Percentiles rank a stretch among this genome's conserved stretches.
Evolutionary conservation across 2,329 filamentous ascomycete genomes (phyloP).

Genomic region (Phialocephala subalpina): DNA sequence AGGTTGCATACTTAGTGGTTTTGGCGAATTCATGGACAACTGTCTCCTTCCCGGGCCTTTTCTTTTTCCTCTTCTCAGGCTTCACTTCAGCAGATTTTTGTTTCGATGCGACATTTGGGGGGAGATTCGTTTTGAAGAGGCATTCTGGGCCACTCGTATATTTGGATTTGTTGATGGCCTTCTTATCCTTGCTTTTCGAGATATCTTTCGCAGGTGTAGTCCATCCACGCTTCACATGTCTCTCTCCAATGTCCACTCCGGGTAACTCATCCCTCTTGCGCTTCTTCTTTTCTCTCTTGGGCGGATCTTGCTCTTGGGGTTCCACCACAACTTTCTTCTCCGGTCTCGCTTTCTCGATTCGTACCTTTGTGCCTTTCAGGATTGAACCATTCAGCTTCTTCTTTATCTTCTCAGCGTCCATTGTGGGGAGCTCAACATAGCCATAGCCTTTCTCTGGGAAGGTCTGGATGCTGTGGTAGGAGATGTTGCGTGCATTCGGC

Average conservation of each 20-base stretch:
- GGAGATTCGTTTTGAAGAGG: conserved; percentile 82
- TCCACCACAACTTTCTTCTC: conserved; percentile 53
- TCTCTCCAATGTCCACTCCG: conserved; percentile 74
- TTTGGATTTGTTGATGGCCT: conserved; percentile 69
- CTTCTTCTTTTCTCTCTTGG: conserved; percentile 55
- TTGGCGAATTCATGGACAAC: conserved; percentile 91
- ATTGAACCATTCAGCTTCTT: conserved; percentile 90
- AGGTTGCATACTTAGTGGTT: conserved; percentile 82
- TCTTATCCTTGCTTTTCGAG: conserved; percentile 62
- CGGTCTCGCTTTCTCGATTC: conserved; percentile 81
- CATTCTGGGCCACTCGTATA: conserved; percentile 84
- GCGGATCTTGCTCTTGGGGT: conserved; percentile 48
- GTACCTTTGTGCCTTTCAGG: conserved; percentile 84
- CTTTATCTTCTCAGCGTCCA: conserved; percentile 89
- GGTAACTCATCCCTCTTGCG: conserved; percentile 59
- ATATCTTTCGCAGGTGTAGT: conserved; percentile 59
- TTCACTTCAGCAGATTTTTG: conserved; percentile 45
- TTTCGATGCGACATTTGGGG: conserved; percentile 58
- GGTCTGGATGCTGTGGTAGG: conserved; percentile 85
- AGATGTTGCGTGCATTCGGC: conserved; percentile 77
- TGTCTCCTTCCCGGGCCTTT: conserved; percentile 67
- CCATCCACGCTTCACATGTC: conserved; percentile 50
- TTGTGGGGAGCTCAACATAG: conserved; percentile 81
- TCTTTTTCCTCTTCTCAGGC: conserved; percentile 62
- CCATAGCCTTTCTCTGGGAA: conserved; percentile 93